Base-by-base conservation (phyloP, 139 green algal genomes). In the Raphidocelis subcapitata region DNA sequence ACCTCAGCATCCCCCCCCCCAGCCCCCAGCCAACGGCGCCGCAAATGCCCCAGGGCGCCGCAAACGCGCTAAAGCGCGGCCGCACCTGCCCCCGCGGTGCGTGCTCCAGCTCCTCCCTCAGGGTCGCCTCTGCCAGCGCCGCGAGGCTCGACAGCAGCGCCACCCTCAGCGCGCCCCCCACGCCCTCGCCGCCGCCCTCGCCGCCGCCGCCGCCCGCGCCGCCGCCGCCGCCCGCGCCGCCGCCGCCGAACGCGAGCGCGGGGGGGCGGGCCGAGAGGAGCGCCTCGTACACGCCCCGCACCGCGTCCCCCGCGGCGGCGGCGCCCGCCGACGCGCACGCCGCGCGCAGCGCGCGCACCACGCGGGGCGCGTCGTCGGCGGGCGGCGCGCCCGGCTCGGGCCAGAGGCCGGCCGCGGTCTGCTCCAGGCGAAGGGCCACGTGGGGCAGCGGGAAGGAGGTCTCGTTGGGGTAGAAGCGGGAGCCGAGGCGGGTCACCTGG, bases 341-440 rank as follows among this genome's bases (percentile, higher is more conserved):
- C 12, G 24, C 24, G 12, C 71, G 71, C 32, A 77, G 64, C 49
- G 55, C 70, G 71, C 61, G 61, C 32, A 71, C 71, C 1, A 71
- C 57, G 46, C 33, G 28, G 10, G 37, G 37, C 46, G 28, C 5
- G 31, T 56, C 41, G 52, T 20, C 33, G 28, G 67, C 49, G 5
- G 56, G 26, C 18, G 52, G 68, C 24, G 3, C 62, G 31, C 37
- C 49, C 0, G 2, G 37, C 32, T 67, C 35, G 10, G 89, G 89
- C 91, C 91, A 96, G 37, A 82, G 68, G 23, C 91, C 91, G 15
- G 84, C 81, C 14, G 90, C 89, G 29, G 85, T 57, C 67, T 88
- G 76, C 76, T 96, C 89, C 52, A 96, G 77, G n/a, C 89, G 79
- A 65, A 91, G 82, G 1, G 82, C 72, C 28, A 95, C 76, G 73